Conservation (phyloP, 176 grass and related monocot species). For the Phyllostachys edulis region DNA sequence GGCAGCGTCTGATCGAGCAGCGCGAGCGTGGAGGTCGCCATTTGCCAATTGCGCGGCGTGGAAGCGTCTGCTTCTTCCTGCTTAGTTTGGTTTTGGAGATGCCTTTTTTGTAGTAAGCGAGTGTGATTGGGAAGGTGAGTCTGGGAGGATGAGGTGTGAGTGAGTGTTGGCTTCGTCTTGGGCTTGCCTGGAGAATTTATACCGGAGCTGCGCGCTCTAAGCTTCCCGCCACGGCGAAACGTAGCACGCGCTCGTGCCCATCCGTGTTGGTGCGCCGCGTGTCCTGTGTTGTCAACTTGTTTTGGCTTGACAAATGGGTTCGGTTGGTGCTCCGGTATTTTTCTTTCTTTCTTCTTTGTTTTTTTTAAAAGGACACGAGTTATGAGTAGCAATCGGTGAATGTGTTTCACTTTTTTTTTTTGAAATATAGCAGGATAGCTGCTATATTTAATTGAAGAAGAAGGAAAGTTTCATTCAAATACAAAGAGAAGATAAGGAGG, state of each 20-base stretch:
- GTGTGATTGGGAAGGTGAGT: neutral
- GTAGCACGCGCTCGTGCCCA: slow-evolving; percentile 9
- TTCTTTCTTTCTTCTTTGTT: neutral
- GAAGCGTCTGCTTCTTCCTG: neutral
- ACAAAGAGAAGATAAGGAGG: too few relatives aligned
- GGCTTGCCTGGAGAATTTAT: slow-evolving; percentile 48
- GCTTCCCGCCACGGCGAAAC: slow-evolving; percentile 40
- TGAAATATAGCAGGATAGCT: too few relatives aligned
- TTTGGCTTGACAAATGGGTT: neutral
- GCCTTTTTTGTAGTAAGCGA: neutral
- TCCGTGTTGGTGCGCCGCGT: slow-evolving; percentile 32
- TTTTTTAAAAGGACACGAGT: neutral
- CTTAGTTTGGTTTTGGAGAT: neutral
- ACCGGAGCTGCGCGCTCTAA: slow-evolving; percentile 18
- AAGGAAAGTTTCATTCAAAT: too few relatives aligned
- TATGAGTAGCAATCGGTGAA: neutral
- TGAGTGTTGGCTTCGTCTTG: neutral
- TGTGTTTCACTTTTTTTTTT: neutral
- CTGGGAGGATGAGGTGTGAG: neutral
- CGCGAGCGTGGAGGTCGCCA: slow-evolving; percentile 32
- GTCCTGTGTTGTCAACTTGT: neutral
- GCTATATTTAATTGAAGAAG: too few relatives aligned
- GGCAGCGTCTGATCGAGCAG: slow-evolving; percentile 21
- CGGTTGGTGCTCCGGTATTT: neutral
- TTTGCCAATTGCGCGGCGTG: neutral